Evolutionary conservation across 371 early-diverging fungal species (phyloP).

Genomic region (Mucor piriformis): DNA sequence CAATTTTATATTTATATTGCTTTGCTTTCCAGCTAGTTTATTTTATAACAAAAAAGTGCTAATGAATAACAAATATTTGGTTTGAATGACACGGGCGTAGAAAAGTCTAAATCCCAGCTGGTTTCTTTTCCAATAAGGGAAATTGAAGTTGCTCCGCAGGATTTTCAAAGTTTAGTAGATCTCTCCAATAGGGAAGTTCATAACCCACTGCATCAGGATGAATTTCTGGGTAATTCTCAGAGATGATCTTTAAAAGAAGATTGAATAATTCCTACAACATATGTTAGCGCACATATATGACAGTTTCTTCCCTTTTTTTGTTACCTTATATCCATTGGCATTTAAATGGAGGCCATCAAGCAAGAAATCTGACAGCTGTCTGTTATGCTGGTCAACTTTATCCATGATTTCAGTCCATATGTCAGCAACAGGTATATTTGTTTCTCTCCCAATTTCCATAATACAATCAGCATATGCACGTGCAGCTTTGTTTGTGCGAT

Average conservation of each 20-base stretch:
- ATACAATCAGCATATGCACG: constrained; percentile 64
- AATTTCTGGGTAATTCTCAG: constrained; percentile 35
- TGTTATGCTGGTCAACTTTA: constrained; percentile 6
- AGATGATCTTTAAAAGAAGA: constrained; percentile 36
- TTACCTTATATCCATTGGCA: constrained; percentile 59
- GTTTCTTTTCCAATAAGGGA: constrained; percentile 21
- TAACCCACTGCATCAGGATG: constrained; percentile 40
- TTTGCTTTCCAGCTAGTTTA: background rate
- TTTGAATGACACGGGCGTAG: background rate
- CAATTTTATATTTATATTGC: background rate
- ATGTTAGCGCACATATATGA: background rate
- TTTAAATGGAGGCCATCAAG: constrained; percentile 74
- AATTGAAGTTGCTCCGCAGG: constrained; percentile 29
- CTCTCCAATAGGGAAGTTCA: constrained; percentile 39
- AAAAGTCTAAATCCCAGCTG: background rate
- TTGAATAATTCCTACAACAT: constrained; percentile 29
- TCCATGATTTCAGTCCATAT: constrained; percentile 61
- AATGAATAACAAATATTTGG: background rate
- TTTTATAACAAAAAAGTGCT: background rate
- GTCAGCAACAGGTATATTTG: constrained; percentile 53
- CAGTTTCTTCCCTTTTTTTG: too few relatives aligned
- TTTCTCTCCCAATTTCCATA: constrained; percentile 49
- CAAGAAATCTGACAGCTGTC: constrained; percentile 42
- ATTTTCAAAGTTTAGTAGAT: constrained; percentile 18
- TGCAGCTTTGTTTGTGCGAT: constrained; percentile 53